Base-by-base conservation (phyloP, 192 early-diverging fungal species). In the Backusella tarrabulga region DNA sequence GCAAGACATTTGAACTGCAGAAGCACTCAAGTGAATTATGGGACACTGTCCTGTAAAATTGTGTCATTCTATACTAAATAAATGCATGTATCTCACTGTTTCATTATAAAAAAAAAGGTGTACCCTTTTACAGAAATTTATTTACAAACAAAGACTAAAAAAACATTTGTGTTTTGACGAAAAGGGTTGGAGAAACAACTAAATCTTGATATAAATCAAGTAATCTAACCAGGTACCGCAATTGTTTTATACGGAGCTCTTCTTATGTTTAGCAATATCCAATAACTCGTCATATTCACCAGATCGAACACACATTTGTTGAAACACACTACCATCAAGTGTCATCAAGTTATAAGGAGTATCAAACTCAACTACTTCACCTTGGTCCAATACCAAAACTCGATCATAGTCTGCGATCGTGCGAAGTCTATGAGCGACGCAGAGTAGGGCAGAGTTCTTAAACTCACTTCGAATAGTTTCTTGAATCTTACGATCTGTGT, bases 401-500 rank as follows among this genome's bases (percentile, higher is more conserved):
- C 91, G 86, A 80, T 97, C 95, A 77, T 95, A 96, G 79, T 93
- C 93, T 8, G 91, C 92, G 52, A 97, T 89, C 0, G 96, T 96
- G 70, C 91, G 85, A 69, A 96, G 79, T 46, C 96, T 89, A 79
- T 98, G 97, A 7, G 97, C 97, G 80, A 99, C 95, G 67, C 91
- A 92, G 29, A 99, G 79, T 40, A 99, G 79, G 0, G 97, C 94
- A 4, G 90, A 87, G 63, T 91, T 79, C 41, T 84, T 82, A 81
- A 96, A 94, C 71, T 92, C 88, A 35, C 83, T 77, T 36, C 95
- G 92, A 80, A 91, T 90, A 11, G 96, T 95, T 23, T 81, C 78
- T 82, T 98, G 97, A 80, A 98, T 97, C 46, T 87, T 87, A 46
- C 87, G 85, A 80, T 98, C 96, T 0, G 95, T 96, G 71, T 92